These are phyloP conservation scores for Lactifluus hygrophoroides DNA, from an alignment of 768 basidiomycete genomes.

Conservation along the genomic window DNA sequence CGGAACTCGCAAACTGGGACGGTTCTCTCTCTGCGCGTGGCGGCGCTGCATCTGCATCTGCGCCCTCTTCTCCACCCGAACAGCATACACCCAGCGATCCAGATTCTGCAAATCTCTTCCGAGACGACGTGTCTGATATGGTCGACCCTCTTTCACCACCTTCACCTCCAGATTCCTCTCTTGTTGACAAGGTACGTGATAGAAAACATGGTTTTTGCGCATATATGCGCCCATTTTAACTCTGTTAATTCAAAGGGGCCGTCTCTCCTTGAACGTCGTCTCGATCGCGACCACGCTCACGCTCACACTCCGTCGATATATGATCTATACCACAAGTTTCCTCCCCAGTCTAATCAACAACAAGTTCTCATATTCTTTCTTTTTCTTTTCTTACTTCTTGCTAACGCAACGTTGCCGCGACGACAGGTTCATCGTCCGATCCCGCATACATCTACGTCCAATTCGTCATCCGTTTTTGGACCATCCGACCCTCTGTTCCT, in stretches of 20 bases:
- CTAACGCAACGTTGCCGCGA: neutral
- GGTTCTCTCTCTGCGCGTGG: neutral
- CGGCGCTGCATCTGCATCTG: neutral
- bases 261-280: too few species aligned
- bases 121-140: neutral
- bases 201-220: neutral
- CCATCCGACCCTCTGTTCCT: neutral
- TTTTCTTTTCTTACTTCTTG: neutral
- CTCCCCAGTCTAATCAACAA: neutral
- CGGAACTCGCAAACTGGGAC: constrained; percentile 18
- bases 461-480: neutral
- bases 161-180: neutral
- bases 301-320: neutral
- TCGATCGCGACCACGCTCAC: neutral
- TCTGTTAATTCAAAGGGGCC: neutral
- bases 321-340: neutral
- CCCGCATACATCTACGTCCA: neutral
- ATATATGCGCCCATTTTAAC: neutral
- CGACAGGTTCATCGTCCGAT: neutral
- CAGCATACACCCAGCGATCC: neutral
- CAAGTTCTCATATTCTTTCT: neutral
- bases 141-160: neutral
- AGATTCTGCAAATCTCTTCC: neutral
- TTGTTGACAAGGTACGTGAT: neutral
- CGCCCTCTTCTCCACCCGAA: neutral